Base-by-base conservation (phyloP, 805 yeast species). In the Candida oleophila region DNA sequence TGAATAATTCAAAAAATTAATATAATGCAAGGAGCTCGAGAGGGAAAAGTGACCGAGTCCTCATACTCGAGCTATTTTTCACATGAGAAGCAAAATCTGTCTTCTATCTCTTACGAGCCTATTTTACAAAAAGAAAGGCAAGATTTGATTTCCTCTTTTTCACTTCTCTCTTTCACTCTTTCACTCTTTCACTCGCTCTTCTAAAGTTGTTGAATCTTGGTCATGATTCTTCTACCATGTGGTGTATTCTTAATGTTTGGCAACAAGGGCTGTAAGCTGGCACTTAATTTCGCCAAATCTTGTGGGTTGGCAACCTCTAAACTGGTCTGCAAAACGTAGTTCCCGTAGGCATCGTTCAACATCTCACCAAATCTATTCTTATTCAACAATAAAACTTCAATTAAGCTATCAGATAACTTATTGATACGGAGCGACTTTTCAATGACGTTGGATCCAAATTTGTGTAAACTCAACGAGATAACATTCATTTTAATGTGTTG, bases 201-300 rank as follows among this genome's bases (percentile, higher is more conserved):
- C 20, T 42, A 45, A 5, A 41, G 20, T n/a, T 33, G 41, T 53
- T 72, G 76, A 45, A 71, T 65, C 53, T 89, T 89, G 22, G 88
- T 81, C 70, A 87, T 78, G 49, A 92, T 90, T 60, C 97, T 81
- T 62, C 96, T 79, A n/a, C 97, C 98, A 64, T 92, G 96, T 2
- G 97, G 97, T 15, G 97, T 91, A 56, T 85, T 87, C 62, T 87
- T 80, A 49, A 92, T 86, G 41, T 84, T 85, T 19, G 86, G 82
- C 56, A 92, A 73, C 48, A 87, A 78, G 11, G 97, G 96, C 52
- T 80, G 81, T 55, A 90, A 76, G 20, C 79, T 66, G 34, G 68
- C 75, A 18, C 86, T 78, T 45, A 87, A 68, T 48, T 72, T 74
- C 38, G 70, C 71, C 59, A 85, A 82, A 46, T 84, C 78, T 3